Percentiles rank a stretch among this genome's conserved stretches.
phyloP scores from a whole-genome alignment of 257 asterid genomes.

The Penstemon barbatus region DNA sequence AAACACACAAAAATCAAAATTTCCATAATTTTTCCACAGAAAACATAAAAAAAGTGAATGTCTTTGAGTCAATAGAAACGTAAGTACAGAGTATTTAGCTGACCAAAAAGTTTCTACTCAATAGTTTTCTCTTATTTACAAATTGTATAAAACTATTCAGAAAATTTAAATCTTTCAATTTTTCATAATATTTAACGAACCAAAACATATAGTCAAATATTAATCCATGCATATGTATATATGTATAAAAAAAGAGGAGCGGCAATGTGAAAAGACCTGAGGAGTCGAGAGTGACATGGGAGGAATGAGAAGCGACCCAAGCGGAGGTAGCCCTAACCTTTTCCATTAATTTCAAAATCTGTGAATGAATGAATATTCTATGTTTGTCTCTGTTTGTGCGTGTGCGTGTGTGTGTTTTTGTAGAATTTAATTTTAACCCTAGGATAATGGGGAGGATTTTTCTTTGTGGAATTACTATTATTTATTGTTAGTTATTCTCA shows the following conservation, averaged over 20 bases:
- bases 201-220: too few relatives aligned
- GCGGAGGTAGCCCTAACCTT: conserved; percentile 74
- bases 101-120: too few relatives aligned
- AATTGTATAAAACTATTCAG: too few relatives aligned
- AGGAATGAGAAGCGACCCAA: conserved; percentile 87
- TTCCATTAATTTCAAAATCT: conserved; percentile 51
- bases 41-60: neutral
- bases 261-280: conserved; percentile 43
- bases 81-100: too few relatives aligned
- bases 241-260: neutral
- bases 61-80: too few relatives aligned
- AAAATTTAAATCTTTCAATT: too few relatives aligned
- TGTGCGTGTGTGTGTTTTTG: neutral
- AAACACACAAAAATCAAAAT: neutral
- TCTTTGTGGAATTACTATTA: too few relatives aligned
- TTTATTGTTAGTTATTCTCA: conserved; percentile 10
- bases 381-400: neutral
- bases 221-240: too few relatives aligned
- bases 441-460: neutral
- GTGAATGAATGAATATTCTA: neutral
- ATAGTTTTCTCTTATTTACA: too few relatives aligned
- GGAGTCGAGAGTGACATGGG: conserved; percentile 75
- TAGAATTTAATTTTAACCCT: conserved; percentile 32
- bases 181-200: too few relatives aligned
- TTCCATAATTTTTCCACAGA: neutral